These are phyloP conservation scores for Diplogelasinospora grovesii DNA, from an alignment of 495 filamentous ascomycete genomes.

Conservation along the genomic window DNA sequence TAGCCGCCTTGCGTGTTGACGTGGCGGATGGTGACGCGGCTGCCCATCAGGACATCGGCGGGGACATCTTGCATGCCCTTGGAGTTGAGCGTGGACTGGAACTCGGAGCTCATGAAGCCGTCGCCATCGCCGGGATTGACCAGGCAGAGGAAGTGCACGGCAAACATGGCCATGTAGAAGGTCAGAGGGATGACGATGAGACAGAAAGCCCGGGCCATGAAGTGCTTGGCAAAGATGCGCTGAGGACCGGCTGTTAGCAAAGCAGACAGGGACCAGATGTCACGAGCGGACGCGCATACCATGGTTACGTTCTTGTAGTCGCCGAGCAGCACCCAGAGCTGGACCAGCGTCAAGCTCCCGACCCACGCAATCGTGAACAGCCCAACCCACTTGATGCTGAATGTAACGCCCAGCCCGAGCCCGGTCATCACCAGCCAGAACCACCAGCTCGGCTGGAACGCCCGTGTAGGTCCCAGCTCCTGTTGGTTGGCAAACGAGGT, in stretches of 20 bases:
- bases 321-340: constrained; percentile 90
- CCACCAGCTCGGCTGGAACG: constrained; percentile 90
- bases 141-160: constrained; percentile 87
- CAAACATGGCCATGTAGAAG: constrained; percentile 95
- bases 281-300: too few relatives aligned
- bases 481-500: constrained; percentile 94
- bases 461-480: constrained; percentile 79
- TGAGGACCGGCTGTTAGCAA: constrained; percentile 27
- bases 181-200: constrained; percentile 82
- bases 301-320: constrained; percentile 78
- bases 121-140: constrained; percentile 94
- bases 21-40: constrained; percentile 78
- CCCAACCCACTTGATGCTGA: constrained; percentile 98
- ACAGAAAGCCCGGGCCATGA: constrained; percentile 85
- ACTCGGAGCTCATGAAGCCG: constrained; percentile 99
- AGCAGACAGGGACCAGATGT: neutral
- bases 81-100: constrained; percentile 93
- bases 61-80: constrained; percentile 94
- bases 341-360: constrained; percentile 79
- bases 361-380: constrained; percentile 99
- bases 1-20: constrained; percentile 97
- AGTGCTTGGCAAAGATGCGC: constrained; percentile 91
- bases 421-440: constrained; percentile 92
- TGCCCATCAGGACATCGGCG: constrained; percentile 84
- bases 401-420: constrained; percentile 79